A percentile compares a stretch with the other conserved stretches of the same genome.
These are phyloP conservation scores for Solanum virginianum DNA, from an alignment of 257 asterid species.

Conservation along the genomic window DNA sequence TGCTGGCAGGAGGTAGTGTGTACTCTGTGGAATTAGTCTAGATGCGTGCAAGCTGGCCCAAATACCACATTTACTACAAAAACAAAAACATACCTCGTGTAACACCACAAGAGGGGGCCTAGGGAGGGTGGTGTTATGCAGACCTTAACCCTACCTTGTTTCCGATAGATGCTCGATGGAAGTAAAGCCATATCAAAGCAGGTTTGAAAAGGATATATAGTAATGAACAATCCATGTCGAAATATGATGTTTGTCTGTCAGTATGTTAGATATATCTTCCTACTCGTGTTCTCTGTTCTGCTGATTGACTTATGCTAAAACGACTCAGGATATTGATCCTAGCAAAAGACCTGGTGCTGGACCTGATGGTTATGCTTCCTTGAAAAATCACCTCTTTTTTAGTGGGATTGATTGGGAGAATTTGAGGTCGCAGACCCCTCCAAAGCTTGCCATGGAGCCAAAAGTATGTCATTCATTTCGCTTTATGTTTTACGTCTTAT, in stretches of 20 bases:
- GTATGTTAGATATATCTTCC: not conserved
- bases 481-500: not conserved
- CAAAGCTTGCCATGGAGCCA: conserved; percentile 57
- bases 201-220: not conserved
- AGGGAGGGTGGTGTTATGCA: not conserved
- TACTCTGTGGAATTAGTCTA: not conserved
- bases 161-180: not conserved
- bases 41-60: not conserved
- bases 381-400: conserved; percentile 78
- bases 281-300: not conserved
- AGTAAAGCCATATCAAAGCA: not conserved
- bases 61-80: not conserved
- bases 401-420: conserved; percentile 65
- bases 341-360: conserved; percentile 92
- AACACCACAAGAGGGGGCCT: not conserved
- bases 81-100: not conserved
- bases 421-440: conserved; percentile 64
- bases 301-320: not conserved
- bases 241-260: not conserved
- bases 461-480: conserved; percentile 31
- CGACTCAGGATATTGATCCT: conserved; percentile 74
- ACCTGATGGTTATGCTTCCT: conserved; percentile 61
- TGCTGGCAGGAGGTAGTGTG: not conserved
- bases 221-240: not conserved
- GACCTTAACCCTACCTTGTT: not conserved